Evolutionary conservation across 139 green algal genomes (phyloP).

Genomic region (Closterium sp.): DNA sequence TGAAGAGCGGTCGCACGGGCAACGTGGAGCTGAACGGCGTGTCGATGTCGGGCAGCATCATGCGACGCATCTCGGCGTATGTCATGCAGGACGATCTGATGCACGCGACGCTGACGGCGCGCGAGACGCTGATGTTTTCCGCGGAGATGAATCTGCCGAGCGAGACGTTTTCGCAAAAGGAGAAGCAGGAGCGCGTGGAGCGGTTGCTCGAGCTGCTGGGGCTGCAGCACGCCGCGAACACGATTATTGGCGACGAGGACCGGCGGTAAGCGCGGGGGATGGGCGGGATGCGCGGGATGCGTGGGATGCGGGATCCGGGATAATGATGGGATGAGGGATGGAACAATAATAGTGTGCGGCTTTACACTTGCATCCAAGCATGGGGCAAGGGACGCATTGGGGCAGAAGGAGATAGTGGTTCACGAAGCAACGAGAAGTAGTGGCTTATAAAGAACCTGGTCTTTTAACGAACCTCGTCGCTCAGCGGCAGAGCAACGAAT

Average conservation of each 20-base stretch:
- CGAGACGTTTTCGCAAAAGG: background rate
- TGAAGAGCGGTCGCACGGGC: background rate
- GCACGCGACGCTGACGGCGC: constrained; percentile 55
- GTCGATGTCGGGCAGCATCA: background rate
- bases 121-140: constrained; percentile 47
- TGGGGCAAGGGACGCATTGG: too few species aligned
- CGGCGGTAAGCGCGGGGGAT: background rate
- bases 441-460: too few species aligned
- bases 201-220: constrained; percentile 13
- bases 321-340: background rate
- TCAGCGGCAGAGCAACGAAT: too few species aligned
- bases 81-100: constrained; percentile 60
- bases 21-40: background rate
- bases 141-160: constrained; percentile 37
- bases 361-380: too few species aligned
- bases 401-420: too few species aligned
- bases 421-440: too few species aligned
- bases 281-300: too few species aligned
- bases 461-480: too few species aligned
- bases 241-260: background rate
- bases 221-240: constrained; percentile 21
- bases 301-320: background rate
- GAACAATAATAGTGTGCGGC: background rate
- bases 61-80: background rate
- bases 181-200: constrained; percentile 40